phyloP scores from a whole-genome alignment of 108 stramenopile genomes.

The Cyclotella kingstonii region DNA sequence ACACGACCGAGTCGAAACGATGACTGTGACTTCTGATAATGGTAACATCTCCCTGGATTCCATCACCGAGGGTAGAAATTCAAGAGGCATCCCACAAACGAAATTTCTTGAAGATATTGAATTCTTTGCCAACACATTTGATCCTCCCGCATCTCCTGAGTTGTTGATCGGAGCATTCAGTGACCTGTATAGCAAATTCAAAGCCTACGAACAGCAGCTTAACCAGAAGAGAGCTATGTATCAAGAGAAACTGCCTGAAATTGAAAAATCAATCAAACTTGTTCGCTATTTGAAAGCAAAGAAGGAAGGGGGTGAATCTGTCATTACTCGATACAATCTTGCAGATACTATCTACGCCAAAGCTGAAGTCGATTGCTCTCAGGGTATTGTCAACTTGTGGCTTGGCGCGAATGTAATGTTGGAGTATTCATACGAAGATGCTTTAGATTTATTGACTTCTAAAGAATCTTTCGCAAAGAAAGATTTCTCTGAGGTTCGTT shows the following conservation, averaged over 20 bases:
- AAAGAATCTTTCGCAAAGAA: constrained; percentile 59
- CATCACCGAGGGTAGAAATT: constrained; percentile 80
- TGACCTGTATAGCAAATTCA: constrained; percentile 85
- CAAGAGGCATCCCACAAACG: constrained; percentile 72
- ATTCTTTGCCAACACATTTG: constrained; percentile 66
- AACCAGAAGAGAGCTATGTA: constrained; percentile 65
- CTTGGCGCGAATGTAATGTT: constrained; percentile 99
- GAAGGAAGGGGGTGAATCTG: constrained; percentile 57
- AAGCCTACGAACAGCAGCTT: constrained; percentile 71
- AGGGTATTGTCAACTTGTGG: constrained; percentile 96
- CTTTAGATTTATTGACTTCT: constrained; percentile 72
- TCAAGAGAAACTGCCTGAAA: constrained; percentile 76
- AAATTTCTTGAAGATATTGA: constrained; percentile 90
- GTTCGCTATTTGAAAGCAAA: constrained; percentile 68
- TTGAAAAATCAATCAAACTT: constrained; percentile 80
- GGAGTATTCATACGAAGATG: constrained; percentile 97
- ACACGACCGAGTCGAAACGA: too few species aligned
- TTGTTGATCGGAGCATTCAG: constrained; percentile 87
- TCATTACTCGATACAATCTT: constrained; percentile 87
- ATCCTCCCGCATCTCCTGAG: constrained; percentile 79
- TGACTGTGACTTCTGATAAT: too few species aligned
- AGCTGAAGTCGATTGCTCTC: constrained; percentile 83
- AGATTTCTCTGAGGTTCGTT: constrained; percentile 59
- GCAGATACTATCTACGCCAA: constrained; percentile 95
- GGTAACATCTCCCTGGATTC: constrained; percentile 65